These are phyloP conservation scores for Lentinus brumalis DNA, from an alignment of 768 basidiomycete genomes.

Conservation along the genomic window DNA sequence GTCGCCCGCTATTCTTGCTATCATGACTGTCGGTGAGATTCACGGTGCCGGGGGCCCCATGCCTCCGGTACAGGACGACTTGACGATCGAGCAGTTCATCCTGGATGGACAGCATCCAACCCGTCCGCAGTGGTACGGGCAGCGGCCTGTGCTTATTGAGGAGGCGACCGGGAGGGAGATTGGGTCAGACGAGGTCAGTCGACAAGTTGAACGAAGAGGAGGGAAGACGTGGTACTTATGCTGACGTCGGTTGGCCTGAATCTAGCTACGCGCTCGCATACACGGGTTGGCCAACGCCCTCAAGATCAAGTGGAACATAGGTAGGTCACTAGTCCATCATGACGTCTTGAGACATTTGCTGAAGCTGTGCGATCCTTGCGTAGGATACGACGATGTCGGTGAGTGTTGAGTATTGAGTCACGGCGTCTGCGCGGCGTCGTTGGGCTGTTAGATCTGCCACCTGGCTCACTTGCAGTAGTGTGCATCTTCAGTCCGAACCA, in stretches of 20 bases:
- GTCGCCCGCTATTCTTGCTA: background rate
- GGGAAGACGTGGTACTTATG: too few relatives aligned
- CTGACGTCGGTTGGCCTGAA: background rate
- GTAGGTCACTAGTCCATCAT: conserved; percentile 30
- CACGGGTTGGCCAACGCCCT: conserved; percentile 51
- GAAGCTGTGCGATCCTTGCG: background rate
- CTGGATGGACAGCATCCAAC: conserved; percentile 46
- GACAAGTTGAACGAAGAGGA: too few relatives aligned
- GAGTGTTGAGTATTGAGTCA: conserved; percentile 28
- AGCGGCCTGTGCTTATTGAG: conserved; percentile 45
- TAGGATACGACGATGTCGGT: conserved; percentile 56
- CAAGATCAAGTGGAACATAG: conserved; percentile 42
- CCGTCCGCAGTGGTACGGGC: conserved; percentile 31
- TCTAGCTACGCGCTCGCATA: conserved; percentile 48
- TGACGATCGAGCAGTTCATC: conserved; percentile 55
- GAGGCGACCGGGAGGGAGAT: conserved; percentile 46
- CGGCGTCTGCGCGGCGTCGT: too few relatives aligned
- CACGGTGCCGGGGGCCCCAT: conserved; percentile 23
- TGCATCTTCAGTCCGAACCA: conserved; percentile 70
- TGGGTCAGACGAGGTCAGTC: conserved; percentile 41
- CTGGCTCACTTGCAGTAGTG: conserved; percentile 37
- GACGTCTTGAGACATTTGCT: too few relatives aligned
- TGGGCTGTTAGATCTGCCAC: too few relatives aligned
- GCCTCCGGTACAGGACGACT: conserved; percentile 47
- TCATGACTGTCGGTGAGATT: background rate